A percentile compares a stretch with the other conserved stretches of the same genome.
phyloP scores from a whole-genome alignment of 2,329 filamentous ascomycete genomes.

The Grosmannia clavigera region DNA sequence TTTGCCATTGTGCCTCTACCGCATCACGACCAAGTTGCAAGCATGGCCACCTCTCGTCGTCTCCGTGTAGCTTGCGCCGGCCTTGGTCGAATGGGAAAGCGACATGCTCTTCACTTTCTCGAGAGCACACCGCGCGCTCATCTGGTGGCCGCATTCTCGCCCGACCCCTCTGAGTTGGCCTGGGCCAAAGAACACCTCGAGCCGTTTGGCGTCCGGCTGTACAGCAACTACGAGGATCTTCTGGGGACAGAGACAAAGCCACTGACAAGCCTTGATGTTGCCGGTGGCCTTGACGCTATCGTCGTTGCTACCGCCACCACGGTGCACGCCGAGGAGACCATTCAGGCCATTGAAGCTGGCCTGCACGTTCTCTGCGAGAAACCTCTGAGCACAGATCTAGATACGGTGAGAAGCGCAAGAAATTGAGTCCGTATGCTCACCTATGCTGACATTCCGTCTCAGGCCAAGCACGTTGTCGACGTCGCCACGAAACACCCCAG shows the following conservation, averaged over 20 bases:
- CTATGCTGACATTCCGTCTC: not conserved
- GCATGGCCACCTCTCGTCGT: not conserved
- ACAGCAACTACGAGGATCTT: not conserved
- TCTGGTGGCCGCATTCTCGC: constrained; percentile 1
- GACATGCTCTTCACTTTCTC: constrained; percentile 2
- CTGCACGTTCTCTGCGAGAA: constrained; percentile 5
- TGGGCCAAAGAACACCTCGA: constrained; percentile 2
- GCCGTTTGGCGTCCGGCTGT: not conserved
- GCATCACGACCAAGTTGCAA: too few relatives aligned
- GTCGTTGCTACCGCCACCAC: not conserved
- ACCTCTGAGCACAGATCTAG: not conserved
- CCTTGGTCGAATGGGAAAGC: constrained; percentile 3
- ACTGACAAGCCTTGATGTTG: not conserved
- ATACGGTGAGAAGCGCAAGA: not conserved
- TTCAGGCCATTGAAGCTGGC: constrained; percentile 2
- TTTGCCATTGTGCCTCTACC: too few relatives aligned
- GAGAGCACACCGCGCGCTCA: not conserved
- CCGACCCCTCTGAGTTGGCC: not conserved
- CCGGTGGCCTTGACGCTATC: not conserved
- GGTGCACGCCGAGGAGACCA: constrained; percentile 3
- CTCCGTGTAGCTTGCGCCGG: not conserved
- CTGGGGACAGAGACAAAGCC: not conserved
- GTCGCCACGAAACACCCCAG: not conserved
- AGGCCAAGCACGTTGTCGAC: constrained; percentile 2
- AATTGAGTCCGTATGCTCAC: too few relatives aligned